Evolutionary conservation across 2,329 filamentous ascomycete species (phyloP).

Genomic region (Daldinia sp.): DNA sequence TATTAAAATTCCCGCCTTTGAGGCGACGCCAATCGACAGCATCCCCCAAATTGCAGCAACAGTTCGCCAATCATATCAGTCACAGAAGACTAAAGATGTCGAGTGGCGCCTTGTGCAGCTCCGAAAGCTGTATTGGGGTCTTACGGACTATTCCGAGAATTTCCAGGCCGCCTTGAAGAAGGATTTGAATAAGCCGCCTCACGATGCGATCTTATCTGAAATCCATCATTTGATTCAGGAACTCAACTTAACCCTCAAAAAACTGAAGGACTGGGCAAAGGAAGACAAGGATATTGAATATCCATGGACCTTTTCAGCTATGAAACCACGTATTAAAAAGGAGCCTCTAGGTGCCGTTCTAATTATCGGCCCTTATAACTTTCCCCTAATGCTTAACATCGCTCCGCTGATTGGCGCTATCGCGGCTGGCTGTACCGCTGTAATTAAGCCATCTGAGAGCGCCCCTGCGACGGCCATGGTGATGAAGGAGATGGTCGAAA

Average conservation of each 20-base stretch:
- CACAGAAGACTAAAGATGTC: slow-evolving; percentile 84
- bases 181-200: slow-evolving; percentile 82
- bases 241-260: slow-evolving; percentile 80
- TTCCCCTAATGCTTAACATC: slow-evolving; percentile 84
- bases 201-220: slow-evolving; percentile 81
- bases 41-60: slow-evolving; percentile 72
- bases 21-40: slow-evolving; percentile 72
- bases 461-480: slow-evolving; percentile 81
- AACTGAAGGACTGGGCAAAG: slow-evolving; percentile 83
- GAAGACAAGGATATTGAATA: slow-evolving; percentile 83
- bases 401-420: slow-evolving; percentile 89
- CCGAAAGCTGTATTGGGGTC: slow-evolving; percentile 92
- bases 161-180: slow-evolving; percentile 79
- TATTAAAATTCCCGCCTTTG: slow-evolving; percentile 62
- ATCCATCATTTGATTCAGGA: slow-evolving; percentile 84
- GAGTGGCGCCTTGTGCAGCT: slow-evolving; percentile 88
- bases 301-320: slow-evolving; percentile 72
- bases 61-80: slow-evolving; percentile 76
- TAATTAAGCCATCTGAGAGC: slow-evolving; percentile 91
- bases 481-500: slow-evolving; percentile 81
- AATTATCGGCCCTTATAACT: slow-evolving; percentile 95
- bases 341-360: slow-evolving; percentile 87
- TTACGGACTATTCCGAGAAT: slow-evolving; percentile 81
- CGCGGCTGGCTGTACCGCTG: slow-evolving; percentile 87
- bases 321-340: slow-evolving; percentile 83